Percentiles rank a stretch among this genome's conserved stretches.
phyloP scores from a whole-genome alignment of 2,329 filamentous ascomycete genomes.

The Thyridium curvatum region DNA sequence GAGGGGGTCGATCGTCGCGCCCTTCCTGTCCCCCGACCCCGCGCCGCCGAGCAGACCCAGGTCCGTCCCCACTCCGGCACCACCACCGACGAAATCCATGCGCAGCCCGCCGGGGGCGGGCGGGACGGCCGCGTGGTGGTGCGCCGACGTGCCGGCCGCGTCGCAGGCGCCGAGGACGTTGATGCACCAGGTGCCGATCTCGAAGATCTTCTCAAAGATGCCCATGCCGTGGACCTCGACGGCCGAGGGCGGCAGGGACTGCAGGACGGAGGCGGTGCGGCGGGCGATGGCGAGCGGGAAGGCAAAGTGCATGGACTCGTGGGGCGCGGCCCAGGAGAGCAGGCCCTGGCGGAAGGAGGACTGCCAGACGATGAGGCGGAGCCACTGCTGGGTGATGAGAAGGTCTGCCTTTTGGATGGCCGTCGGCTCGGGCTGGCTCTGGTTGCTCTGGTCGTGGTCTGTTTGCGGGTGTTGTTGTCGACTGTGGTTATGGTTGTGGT shows the following conservation, averaged over 20 bases:
- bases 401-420: slow-evolving; percentile 65
- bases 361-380: slow-evolving; percentile 67
- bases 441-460: neutral
- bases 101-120: slow-evolving; percentile 10
- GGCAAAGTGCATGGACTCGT: slow-evolving; percentile 55
- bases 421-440: slow-evolving; percentile 38
- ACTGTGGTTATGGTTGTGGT: neutral
- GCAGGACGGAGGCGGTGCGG: slow-evolving; percentile 41
- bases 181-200: slow-evolving; percentile 37
- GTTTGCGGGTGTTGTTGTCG: neutral
- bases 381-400: slow-evolving; percentile 64
- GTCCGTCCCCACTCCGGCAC: slow-evolving; percentile 11
- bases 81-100: slow-evolving; percentile 22
- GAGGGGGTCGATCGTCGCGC: slow-evolving; percentile 30
- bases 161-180: slow-evolving; percentile 33
- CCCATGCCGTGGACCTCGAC: slow-evolving; percentile 43
- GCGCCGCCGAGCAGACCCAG: slow-evolving; percentile 23
- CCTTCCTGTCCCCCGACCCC: slow-evolving; percentile 12
- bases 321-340: slow-evolving; percentile 50
- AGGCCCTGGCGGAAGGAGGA: slow-evolving; percentile 60
- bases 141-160: slow-evolving; percentile 11
- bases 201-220: slow-evolving; percentile 44
- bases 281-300: slow-evolving; percentile 57
- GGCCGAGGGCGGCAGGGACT: slow-evolving; percentile 29
- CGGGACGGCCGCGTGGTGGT: neutral